Conservation (phyloP, 2,329 filamentous ascomycete genomes). For the Exophiala sp. region DNA sequence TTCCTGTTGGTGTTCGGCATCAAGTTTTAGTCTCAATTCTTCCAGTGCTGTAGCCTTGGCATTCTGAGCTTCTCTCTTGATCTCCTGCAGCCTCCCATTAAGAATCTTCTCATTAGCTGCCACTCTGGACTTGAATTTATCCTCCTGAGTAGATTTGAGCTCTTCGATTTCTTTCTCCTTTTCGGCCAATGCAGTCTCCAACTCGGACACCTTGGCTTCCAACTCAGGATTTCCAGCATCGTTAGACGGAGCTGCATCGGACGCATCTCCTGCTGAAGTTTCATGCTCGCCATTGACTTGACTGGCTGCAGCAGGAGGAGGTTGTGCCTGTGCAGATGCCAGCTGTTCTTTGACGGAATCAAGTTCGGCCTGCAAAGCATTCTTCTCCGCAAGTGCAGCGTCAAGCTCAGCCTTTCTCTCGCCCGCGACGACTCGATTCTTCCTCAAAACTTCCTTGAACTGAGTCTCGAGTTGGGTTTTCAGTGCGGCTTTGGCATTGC, state of each 20-base stretch:
- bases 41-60: conserved; percentile 35
- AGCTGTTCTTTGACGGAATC: conserved; percentile 60
- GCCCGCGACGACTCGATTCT: conserved; percentile 63
- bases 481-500: conserved; percentile 48
- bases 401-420: conserved; percentile 50
- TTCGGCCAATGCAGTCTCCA: conserved; percentile 52
- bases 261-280: conserved; percentile 38
- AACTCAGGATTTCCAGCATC: conserved; percentile 35
- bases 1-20: conserved; percentile 41
- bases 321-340: conserved; percentile 56
- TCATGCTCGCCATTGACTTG: conserved; percentile 45
- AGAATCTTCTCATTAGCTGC: conserved; percentile 54
- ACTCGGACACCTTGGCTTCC: conserved; percentile 56
- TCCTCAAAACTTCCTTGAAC: conserved; percentile 55
- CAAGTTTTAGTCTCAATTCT: conserved; percentile 21
- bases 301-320: conserved; percentile 30
- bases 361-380: conserved; percentile 65
- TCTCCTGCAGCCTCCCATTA: conserved; percentile 64
- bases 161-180: conserved; percentile 48
- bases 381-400: conserved; percentile 58
- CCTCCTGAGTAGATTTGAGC: conserved; percentile 45
- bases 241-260: conserved; percentile 28
- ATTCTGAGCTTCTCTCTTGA: conserved; percentile 49
- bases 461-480: conserved; percentile 46
- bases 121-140: conserved; percentile 45